Base-by-base conservation (phyloP, 352 stramenopile genomes). In the Globisporangium paroecandrum region DNA sequence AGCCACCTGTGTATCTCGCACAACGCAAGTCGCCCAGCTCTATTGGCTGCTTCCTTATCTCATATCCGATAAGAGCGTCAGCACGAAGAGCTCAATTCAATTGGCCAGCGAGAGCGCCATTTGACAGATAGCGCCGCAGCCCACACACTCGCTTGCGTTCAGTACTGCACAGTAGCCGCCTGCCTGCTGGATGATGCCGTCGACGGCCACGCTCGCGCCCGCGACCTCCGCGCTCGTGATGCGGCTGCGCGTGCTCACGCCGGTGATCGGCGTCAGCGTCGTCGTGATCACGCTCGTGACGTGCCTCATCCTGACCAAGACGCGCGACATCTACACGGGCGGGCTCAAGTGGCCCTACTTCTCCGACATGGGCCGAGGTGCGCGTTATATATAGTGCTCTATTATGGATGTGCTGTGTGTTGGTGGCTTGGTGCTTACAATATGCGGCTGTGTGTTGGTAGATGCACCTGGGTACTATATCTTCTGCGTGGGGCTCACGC, bases 291-390 rank as follows among this genome's bases (percentile, higher is more conserved):
- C 82, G 41, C 77, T 90, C 43, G 62, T 87, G n/a, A 75, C 68
- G 36, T 89, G 78, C 61, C 49, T 89, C 27, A 70, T 77, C 58
- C 66, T 90, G 61, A 73, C 82, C 58, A 86, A 87, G 74, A 51
- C 66, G 46, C 69, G 75, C 12, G 62, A 83, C 66, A 64, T 87
- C n/a, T 89, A 88, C 71, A 77, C 71, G 0, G 78, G 82, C 47
- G 78, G 78, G 0, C 77, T 90, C 65, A 65, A 72, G 13, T 90
- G 82, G 82, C 79, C 82, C 12, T 90, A 83, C 71, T 88, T 90
- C 71, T 90, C 82, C 47, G 82, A 89, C 69, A 77, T 89, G 69
- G 80, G 82, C 36, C 80, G 82, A 64, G 76, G 76, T 82, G 51
- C 22, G 49, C 46, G 9, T n/a, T 20, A 20, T n/a, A 20, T 47